Evolutionary conservation across 2,329 filamentous ascomycete genomes (phyloP), one percentile per base, ranked within the genome.

Genomic region (Colletotrichum falcatum): DNA sequence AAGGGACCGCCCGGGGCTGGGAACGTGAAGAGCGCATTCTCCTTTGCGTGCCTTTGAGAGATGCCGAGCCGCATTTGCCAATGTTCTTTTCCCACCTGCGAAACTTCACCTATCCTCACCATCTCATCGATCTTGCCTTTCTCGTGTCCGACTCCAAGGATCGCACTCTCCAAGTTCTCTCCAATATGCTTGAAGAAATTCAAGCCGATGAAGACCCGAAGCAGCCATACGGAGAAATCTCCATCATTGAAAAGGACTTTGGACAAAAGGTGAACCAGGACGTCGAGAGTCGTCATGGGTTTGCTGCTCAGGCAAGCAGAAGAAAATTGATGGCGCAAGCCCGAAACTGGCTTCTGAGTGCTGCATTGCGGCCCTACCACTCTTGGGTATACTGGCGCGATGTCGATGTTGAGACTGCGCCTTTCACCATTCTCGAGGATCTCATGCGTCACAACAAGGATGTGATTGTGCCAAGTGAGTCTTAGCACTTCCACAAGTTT

Each of bases 361-460:
- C 96, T 49, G 95, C 96, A 28, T 84, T 99, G 64, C 90, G 96
- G 53, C 96, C 96, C 1, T 97, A 96, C 62, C 96, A 99, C 79
- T 98, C 95, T 74, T 99, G 96, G 96, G 96, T 99, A 12, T 99
- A 99, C 79, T 99, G 96, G 96, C 91, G 96, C 81, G 96, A 99
- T 83, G 96, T 97, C 30, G 96, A 99, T 82, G 96, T 99, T 11
- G 94, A 98, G 82, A 99, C 96, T 1, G 96, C 96, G 2, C 96
- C 96, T 0, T 96, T 95, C 78, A 98, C 96, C 0, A 98, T 99
- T 75, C 83, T 99, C 73, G 96, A 99, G 79, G 96, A 99, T 83
- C 84, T 99, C 65, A 99, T 99, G 96, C 91, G 95, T 73, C 96
- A 99, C 78, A 97, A 99, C 83, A 98, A 98, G 82, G 96, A 99